phyloP scores from a whole-genome alignment of 2,329 filamentous ascomycete genomes.

The Aciculosporium take region DNA sequence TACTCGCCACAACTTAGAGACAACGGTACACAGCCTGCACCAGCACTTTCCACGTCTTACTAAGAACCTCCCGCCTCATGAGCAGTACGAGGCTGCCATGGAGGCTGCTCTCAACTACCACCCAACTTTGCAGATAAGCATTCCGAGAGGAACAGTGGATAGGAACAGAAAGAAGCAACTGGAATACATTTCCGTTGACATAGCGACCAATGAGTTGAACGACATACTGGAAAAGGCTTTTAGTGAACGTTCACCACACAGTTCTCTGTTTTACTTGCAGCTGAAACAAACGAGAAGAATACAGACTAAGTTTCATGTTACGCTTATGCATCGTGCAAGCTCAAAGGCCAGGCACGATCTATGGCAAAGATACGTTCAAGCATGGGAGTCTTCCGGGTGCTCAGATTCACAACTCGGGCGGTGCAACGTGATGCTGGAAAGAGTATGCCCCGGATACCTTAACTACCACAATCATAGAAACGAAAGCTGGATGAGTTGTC shows the following conservation, averaged over 20 bases:
- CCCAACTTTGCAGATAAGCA: slow-evolving; percentile 61
- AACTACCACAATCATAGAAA: neutral
- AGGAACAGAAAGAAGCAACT: slow-evolving; percentile 32
- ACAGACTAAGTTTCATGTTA: slow-evolving; percentile 84
- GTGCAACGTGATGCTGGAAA: slow-evolving; percentile 49
- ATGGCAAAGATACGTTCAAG: slow-evolving; percentile 59
- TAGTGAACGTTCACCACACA: slow-evolving; percentile 31
- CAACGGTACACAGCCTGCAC: slow-evolving; percentile 56
- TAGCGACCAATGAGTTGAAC: slow-evolving; percentile 28
- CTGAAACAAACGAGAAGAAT: slow-evolving; percentile 61
- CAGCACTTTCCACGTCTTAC: slow-evolving; percentile 67
- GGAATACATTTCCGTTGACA: slow-evolving; percentile 42
- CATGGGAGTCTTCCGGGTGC: slow-evolving; percentile 32
- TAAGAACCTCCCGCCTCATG: slow-evolving; percentile 50
- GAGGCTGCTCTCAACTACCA: slow-evolving; percentile 60
- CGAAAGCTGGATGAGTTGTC: neutral
- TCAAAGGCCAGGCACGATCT: slow-evolving; percentile 47
- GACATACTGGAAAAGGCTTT: slow-evolving; percentile 58
- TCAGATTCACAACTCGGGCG: slow-evolving; percentile 36
- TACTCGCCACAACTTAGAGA: slow-evolving; percentile 81
- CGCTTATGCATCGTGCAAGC: slow-evolving; percentile 68
- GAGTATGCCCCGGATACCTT: slow-evolving; percentile 23
- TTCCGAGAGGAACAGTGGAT: slow-evolving; percentile 35
- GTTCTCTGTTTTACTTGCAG: slow-evolving; percentile 51
- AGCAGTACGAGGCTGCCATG: slow-evolving; percentile 70